Evolutionary conservation across 805 yeast species (phyloP).

Genomic region (Candida golubevii): DNA sequence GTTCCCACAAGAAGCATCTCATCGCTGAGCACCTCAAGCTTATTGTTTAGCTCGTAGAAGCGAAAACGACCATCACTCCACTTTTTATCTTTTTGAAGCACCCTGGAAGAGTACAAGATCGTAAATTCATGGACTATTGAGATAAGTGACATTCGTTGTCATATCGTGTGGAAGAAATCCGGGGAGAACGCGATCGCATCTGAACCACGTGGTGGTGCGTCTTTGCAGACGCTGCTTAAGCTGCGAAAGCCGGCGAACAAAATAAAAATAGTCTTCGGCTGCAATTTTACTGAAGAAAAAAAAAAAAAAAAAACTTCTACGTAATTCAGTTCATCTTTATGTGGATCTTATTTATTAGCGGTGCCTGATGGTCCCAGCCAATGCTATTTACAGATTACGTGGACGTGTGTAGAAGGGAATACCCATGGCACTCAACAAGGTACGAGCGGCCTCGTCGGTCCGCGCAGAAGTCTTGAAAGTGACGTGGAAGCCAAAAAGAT

Average conservation of each 20-base stretch:
- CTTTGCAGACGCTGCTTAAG: no score
- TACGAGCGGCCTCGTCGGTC: slow-evolving; percentile 85
- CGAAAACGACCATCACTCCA: slow-evolving; percentile 51
- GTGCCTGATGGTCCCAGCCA: background rate
- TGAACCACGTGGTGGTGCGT: no score
- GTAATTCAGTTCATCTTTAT: no score
- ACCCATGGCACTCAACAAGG: slow-evolving; percentile 75
- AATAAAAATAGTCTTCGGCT: no score
- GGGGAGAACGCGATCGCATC: slow-evolving; percentile 3
- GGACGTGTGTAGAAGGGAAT: slow-evolving; percentile 55
- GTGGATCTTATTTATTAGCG: no score
- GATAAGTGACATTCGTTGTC: slow-evolving; percentile 10
- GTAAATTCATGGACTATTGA: slow-evolving; percentile 45
- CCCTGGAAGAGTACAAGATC: slow-evolving; percentile 44
- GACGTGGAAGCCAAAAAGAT: slow-evolving; percentile 79
- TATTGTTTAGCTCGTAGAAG: slow-evolving; percentile 45
- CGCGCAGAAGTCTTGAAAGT: slow-evolving; percentile 86
- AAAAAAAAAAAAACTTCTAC: no score
- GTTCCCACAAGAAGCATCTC: slow-evolving; percentile 29
- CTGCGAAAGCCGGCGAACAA: no score
- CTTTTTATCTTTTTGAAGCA: slow-evolving; percentile 42
- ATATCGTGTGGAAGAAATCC: background rate
- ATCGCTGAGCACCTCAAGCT: slow-evolving; percentile 40
- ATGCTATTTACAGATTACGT: slow-evolving; percentile 9
- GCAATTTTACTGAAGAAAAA: no score